A percentile compares a stretch with the other conserved stretches of the same genome.
phyloP scores from a whole-genome alignment of 805 yeast species.

The Saccharomyces kudriavzevii region DNA sequence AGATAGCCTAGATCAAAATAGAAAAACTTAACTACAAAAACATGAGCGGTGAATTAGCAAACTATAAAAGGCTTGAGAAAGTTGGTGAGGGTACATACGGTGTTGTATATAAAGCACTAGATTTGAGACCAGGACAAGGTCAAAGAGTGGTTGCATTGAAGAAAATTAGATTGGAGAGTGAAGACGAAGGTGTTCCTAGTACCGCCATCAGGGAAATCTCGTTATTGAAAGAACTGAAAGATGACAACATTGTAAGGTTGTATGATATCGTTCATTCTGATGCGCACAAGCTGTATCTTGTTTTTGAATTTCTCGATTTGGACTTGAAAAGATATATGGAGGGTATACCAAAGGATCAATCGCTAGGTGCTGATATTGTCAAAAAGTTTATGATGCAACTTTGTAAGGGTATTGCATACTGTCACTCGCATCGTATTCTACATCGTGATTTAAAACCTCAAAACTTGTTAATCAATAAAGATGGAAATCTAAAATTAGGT shows the following conservation, averaged over 20 bases:
- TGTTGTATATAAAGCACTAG: constrained; percentile 90
- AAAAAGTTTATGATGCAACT: constrained; percentile 93
- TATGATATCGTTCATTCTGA: constrained; percentile 96
- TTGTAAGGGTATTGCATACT: constrained; percentile 68
- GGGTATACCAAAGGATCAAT: constrained; percentile 73
- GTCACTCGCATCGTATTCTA: constrained; percentile 57
- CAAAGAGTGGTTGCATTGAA: constrained; percentile 82
- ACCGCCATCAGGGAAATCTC: constrained; percentile 97
- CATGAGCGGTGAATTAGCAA: constrained; percentile 77
- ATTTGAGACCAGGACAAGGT: constrained; percentile 63
- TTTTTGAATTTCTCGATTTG: constrained; percentile 87
- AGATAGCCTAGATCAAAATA: neutral
- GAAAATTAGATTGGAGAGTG: constrained; percentile 89
- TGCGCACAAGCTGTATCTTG: constrained; percentile 79
- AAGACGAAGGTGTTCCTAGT: constrained; percentile 92
- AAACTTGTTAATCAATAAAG: constrained; percentile 76
- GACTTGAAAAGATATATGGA: constrained; percentile 96
- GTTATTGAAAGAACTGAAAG: constrained; percentile 86
- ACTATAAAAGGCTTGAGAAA: constrained; percentile 89
- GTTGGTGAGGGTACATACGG: constrained; percentile 98
- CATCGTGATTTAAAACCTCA: constrained; percentile 90
- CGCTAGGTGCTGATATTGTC: constrained; percentile 75
- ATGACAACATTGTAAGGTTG: constrained; percentile 83
- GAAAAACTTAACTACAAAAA: neutral
- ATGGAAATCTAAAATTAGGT: constrained; percentile 88